Percentiles rank a stretch among this genome's conserved stretches.
These are phyloP conservation scores for Phlebopus sp. DNA, from an alignment of 1,284 basidiomycete species.

Conservation along the genomic window DNA sequence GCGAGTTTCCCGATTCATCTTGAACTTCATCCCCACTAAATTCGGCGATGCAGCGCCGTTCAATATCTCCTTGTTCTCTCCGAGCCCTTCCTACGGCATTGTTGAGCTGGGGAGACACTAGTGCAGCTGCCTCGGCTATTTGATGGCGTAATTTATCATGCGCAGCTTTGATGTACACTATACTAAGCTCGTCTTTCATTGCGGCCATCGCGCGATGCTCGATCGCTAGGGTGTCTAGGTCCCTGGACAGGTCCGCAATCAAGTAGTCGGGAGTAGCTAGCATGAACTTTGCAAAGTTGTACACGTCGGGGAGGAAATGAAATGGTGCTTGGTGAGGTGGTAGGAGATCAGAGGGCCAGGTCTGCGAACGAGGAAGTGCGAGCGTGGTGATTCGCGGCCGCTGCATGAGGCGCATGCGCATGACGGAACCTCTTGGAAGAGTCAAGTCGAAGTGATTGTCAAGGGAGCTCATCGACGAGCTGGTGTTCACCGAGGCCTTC, in stretches of 20 bases:
- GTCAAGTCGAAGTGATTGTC: conserved; percentile 26
- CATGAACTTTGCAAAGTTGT: conserved; percentile 91
- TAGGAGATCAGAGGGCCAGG: conserved; percentile 94
- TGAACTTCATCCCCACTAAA: conserved; percentile 40
- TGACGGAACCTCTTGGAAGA: conserved; percentile 50
- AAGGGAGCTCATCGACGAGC: conserved; percentile 46
- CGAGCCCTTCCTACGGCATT: conserved; percentile 59
- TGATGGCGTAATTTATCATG: conserved; percentile 74
- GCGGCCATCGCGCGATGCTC: conserved; percentile 65
- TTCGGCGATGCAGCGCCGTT: conserved; percentile 38
- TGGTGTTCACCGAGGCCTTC: conserved; percentile 35
- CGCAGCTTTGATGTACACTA: conserved; percentile 81
- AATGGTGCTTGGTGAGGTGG: conserved; percentile 91
- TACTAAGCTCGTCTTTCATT: conserved; percentile 73
- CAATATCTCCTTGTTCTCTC: conserved; percentile 58
- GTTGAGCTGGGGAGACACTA: conserved; percentile 63
- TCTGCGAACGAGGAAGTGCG: conserved; percentile 87
- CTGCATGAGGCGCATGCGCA: conserved; percentile 89
- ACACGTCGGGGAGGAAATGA: conserved; percentile 93
- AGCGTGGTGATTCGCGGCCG: conserved; percentile 93
- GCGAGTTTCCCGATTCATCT: conserved; percentile 16
- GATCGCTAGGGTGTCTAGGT: conserved; percentile 69
- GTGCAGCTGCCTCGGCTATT: conserved; percentile 70
- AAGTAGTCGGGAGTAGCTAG: conserved; percentile 89
- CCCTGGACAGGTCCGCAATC: conserved; percentile 66